Base-by-base conservation (phyloP, 345 rosid species). In the Gossypium herbaceum region DNA sequence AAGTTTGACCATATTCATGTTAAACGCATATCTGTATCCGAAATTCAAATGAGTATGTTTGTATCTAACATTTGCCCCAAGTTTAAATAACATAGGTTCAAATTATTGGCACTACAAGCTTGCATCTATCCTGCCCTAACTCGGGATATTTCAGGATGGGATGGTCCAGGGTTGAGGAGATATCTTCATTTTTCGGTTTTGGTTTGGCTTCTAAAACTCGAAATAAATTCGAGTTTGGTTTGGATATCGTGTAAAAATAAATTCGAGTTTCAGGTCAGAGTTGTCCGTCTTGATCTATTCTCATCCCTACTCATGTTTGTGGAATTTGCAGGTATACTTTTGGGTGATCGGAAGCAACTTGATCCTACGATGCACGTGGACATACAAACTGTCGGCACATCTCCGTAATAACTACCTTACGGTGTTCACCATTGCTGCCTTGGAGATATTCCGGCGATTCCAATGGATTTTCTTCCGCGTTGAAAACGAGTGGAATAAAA, bases 391-490 rank as follows among this genome's bases (percentile, higher is more conserved):
- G 27, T 96, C 99, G n/a, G 97, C 98, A 67, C 98, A 93, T 85
- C 97, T 96, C 63, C 97, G 97, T 61, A 90, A 92, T 71, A 96
- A 96, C 76, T 92, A 96, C 82, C 86, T 86, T 7, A 96, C 97
- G 0, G 85, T 93, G 59, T 96, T 96, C 68, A 43, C 91, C 27
- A 92, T 96, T 74, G 78, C 90, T n/a, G 85, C 88, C 12, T 78
- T 90, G 85, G 99, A 95, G 90, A 91, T 92, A 12, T 73, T 89
- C 82, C 86, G 97, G 1, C 85, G 98, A 3, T 93, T 96, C 82
- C 99, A 92, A 63, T 96, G 98, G 98, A 87, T 89, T 41, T 96
- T 96, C 79, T 96, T 96, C 84, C 97, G 98, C 1, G 89, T 96
- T 2, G 98, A 93, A 76, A 96, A 93, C 7, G 94, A 93, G 77